These are phyloP conservation scores for Fusarium buxicola DNA, from an alignment of 2,329 filamentous ascomycete genomes.

Conservation along the genomic window DNA sequence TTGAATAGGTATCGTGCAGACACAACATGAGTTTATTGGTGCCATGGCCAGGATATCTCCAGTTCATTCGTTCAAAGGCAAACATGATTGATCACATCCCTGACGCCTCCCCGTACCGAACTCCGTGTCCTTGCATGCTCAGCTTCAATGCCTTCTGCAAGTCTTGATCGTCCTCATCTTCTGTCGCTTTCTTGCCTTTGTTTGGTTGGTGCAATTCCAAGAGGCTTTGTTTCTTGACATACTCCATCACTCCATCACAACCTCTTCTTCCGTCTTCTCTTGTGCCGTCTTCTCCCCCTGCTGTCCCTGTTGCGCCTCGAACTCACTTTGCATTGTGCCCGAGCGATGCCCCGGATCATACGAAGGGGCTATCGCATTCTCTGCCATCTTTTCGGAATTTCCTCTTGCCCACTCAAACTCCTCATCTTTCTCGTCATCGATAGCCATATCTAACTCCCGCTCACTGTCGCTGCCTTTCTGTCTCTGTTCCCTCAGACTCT, in stretches of 20 bases:
- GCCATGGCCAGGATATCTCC: too few species aligned
- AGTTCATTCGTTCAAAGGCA: too few species aligned
- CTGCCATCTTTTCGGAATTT: too few species aligned
- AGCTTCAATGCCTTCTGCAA: too few species aligned
- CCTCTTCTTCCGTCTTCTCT: constrained; percentile 69
- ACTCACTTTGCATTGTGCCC: constrained; percentile 50
- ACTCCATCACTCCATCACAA: constrained; percentile 77
- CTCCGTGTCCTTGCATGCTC: too few species aligned
- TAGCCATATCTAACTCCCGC: background rate
- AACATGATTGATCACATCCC: too few species aligned
- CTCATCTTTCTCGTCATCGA: constrained; percentile 46
- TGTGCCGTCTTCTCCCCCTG: constrained; percentile 53
- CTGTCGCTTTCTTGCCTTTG: constrained; percentile 22
- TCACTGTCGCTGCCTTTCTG: background rate
- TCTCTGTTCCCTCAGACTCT: constrained; percentile 2
- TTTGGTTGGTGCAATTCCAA: constrained; percentile 60
- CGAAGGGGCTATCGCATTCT: constrained; percentile 15
- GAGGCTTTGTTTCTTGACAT: constrained; percentile 78
- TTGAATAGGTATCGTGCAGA: too few species aligned
- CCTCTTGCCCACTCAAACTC: too few species aligned
- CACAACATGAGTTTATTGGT: too few species aligned
- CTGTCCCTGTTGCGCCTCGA: constrained; percentile 50
- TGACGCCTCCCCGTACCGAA: too few species aligned
- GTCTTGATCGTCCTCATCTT: background rate
- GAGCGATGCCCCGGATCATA: constrained; percentile 18